Conservation (phyloP, 2,329 filamentous ascomycete genomes). For the Moelleriella libera region DNA sequence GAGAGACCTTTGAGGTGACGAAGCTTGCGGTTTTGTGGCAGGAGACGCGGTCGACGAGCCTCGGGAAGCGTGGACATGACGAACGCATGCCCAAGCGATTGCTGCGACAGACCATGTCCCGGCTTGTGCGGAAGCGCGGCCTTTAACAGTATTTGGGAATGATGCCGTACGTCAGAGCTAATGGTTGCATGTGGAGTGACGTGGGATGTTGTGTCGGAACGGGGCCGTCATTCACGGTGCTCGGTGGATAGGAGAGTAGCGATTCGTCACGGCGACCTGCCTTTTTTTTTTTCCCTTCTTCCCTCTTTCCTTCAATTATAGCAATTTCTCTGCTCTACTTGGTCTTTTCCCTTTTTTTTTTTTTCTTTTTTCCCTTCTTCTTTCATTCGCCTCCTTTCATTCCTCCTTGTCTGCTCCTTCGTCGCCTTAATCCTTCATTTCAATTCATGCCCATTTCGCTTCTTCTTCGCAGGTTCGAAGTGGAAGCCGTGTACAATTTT, state of each 20-base stretch:
- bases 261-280: too few relatives aligned
- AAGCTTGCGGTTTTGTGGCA: constrained; percentile 70
- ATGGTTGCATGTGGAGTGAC: background rate
- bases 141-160: background rate
- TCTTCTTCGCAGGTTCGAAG: background rate
- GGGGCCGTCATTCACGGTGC: too few relatives aligned
- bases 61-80: constrained; percentile 22
- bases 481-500: background rate
- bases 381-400: too few relatives aligned
- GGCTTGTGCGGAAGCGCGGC: background rate
- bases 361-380: too few relatives aligned
- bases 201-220: background rate
- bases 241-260: too few relatives aligned
- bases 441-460: too few relatives aligned
- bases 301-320: too few relatives aligned
- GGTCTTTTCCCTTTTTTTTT: too few relatives aligned
- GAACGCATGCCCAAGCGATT: constrained; percentile 6
- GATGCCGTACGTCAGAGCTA: background rate
- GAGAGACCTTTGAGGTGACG: constrained; percentile 80
- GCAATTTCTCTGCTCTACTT: too few relatives aligned
- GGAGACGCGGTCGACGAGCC: constrained; percentile 33
- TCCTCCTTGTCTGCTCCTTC: too few relatives aligned
- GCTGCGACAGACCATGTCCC: background rate
- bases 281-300: too few relatives aligned
- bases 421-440: too few relatives aligned